Evolutionary conservation across 768 basidiomycete genomes (phyloP), one percentile per base, ranked within the genome.

Genomic region (Mycena chlorophos): DNA sequence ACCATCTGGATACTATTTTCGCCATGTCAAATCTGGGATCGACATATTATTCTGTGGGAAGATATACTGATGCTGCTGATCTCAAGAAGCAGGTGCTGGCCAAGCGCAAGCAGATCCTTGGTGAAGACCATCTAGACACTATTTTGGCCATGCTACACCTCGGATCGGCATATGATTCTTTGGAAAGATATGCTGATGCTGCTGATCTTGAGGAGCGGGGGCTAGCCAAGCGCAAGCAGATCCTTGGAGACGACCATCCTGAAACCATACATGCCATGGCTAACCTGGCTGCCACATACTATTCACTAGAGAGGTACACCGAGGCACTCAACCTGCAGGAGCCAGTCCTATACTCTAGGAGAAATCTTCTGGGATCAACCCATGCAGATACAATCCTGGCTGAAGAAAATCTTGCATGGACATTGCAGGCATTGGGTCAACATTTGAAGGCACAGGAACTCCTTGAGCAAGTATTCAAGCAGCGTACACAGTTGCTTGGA

Each of bases 1-100:
- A 53, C 16, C 51, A 57, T 30, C 43, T 51, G 31, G 16, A 48
- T 22, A 57, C 51, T 17, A 29, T 52, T 23, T 16, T 6, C 5
- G 37, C 51, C 20, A 52, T 25, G 38, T 17, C 23, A 20, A 17
- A 27, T 26, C 42, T 57, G 17, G 56, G 25, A 17, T 50, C 17
- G 20, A 43, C 29, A 39, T 13, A 25, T 45, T 28, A 31, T 13
- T 14, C 20, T 3, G 26, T 53, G 14, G 51, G 56, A 2, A 25
- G 20, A 25, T 37, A 43, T 31, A 10, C 34, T 1, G 19, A 51
- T 59, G 51, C 30, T 8, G 8, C 12, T 27, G 26, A 17, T 20
- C 31, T 42, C 8, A 8, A 42, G 20, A 20, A 42, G 20, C 14
- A 42, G 40, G 40, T 22, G 13, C 20, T 42, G 13, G 20, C 13